Evolutionary conservation across 345 rosid genomes (phyloP).

Genomic region (Eutrema yunnanense): DNA sequence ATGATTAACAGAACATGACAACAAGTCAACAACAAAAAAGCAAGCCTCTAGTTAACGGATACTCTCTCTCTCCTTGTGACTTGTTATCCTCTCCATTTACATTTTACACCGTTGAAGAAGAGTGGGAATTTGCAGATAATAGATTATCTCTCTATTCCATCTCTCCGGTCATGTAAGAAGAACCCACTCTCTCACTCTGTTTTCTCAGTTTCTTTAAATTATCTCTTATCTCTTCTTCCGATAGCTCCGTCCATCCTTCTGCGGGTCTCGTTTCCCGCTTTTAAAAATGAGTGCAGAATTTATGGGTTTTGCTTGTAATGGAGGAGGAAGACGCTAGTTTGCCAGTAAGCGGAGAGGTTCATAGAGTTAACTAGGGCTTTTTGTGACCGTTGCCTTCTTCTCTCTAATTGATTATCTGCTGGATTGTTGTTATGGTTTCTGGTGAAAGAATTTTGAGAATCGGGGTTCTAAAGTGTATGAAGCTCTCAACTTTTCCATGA

Average conservation of each 20-base stretch:
- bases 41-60: no score
- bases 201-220: background rate
- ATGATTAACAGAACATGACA: no score
- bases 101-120: no score
- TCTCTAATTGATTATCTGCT: background rate
- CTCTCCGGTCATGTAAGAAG: slow-evolving; percentile 22
- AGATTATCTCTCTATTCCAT: background rate
- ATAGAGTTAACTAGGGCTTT: background rate
- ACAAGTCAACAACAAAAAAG: no score
- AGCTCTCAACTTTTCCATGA: background rate
- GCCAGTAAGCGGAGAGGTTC: background rate
- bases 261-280: background rate
- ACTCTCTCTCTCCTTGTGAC: no score
- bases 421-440: background rate
- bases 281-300: background rate
- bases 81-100: no score
- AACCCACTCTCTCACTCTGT: background rate
- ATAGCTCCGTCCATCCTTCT: background rate
- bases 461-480: background rate
- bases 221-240: background rate
- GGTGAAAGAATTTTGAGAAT: background rate
- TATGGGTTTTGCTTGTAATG: background rate
- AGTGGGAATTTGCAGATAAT: no score
- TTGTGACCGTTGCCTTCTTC: background rate
- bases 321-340: background rate